Base-by-base conservation (phyloP, 495 filamentous ascomycete species). In the Trichoderma asperelloides region DNA sequence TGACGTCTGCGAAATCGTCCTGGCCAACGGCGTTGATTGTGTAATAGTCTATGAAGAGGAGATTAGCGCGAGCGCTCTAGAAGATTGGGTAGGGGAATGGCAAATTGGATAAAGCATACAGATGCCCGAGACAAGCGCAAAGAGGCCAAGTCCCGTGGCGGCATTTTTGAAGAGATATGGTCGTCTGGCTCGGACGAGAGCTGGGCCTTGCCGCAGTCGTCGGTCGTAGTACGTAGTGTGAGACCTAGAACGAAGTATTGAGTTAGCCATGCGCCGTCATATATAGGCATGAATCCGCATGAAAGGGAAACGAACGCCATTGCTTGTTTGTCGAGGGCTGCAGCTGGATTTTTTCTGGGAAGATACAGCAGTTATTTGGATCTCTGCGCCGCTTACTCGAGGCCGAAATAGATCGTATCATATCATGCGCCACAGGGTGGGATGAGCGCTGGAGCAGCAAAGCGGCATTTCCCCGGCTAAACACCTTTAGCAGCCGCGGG, bases 1-100 rank as follows among this genome's bases (percentile, higher is more conserved):
- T 86, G 66, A 99, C 93, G 74, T 99, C 95, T 71, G 94, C 91
- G 84, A 99, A 99, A 68, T 99, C 92, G 76, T 99, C 95, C 79
- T 98, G 96, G 43, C 92, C 89, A 73, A 99, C 88, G 28, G 90
- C 92, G 65, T 80, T 83, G 74, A 99, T 90, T 11, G 95, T 98
- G 78, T 89, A 98, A 65, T 86, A 78, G 74, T 97, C 95, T 98
- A 68, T 65, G 13, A 65, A 66, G 21, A 27, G 62, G 41, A 66
- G 30, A 51, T 47, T 65, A 28, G 16, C 28, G n/a, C 16, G 63
- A 62, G 55, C 12, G 43, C 11, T 13, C 43, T 1, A 45, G 2
- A 45, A 45, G 43, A 45, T 45, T 2, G 43, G 18, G 2, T 3
- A n/a, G 9, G 43, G 11, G 43, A 1, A 28, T 33, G 60, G 15